Conservation (phyloP, 2,329 filamentous ascomycete species). For the Monosporascus sp. region DNA sequence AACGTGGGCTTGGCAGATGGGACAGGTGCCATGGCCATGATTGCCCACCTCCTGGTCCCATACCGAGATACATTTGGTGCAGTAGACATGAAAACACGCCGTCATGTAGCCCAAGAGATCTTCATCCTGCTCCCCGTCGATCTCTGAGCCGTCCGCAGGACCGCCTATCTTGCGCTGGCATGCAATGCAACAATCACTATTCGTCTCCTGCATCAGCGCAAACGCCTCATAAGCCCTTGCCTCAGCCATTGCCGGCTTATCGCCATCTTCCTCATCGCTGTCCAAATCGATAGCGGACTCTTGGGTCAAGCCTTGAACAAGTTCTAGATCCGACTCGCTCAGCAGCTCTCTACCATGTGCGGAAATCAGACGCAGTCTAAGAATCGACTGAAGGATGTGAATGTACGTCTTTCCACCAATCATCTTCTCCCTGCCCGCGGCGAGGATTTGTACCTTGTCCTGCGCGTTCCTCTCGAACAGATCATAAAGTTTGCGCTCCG, state of each 20-base stretch:
- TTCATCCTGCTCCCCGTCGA: slow-evolving; percentile 54
- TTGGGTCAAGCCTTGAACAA: slow-evolving; percentile 74
- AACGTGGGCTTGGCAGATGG: slow-evolving; percentile 61
- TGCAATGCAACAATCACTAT: slow-evolving; percentile 65
- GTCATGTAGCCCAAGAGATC: slow-evolving; percentile 74
- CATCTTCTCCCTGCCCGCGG: slow-evolving; percentile 54
- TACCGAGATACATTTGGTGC: slow-evolving; percentile 62
- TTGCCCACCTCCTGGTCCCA: slow-evolving; percentile 53
- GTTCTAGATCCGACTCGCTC: slow-evolving; percentile 73
- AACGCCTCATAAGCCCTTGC: slow-evolving; percentile 82
- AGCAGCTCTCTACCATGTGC: slow-evolving; percentile 92
- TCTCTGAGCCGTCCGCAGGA: slow-evolving; percentile 46
- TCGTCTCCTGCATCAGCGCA: slow-evolving; percentile 75
- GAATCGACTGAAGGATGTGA: slow-evolving; percentile 85
- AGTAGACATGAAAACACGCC: slow-evolving; percentile 82
- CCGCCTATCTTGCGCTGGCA: slow-evolving; percentile 62
- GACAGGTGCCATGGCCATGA: slow-evolving; percentile 51
- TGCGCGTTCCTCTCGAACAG: slow-evolving; percentile 78
- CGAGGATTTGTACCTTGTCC: slow-evolving; percentile 73
- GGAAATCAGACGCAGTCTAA: slow-evolving; percentile 83
- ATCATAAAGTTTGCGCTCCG: slow-evolving; percentile 75
- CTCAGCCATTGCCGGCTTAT: slow-evolving; percentile 54
- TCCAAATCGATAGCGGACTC: slow-evolving; percentile 87
- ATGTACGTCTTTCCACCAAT: slow-evolving; percentile 86
- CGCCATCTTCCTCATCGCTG: slow-evolving; percentile 62